Evolutionary conservation across 805 yeast species (phyloP), one percentile per base, ranked within the genome.

Genomic region (Lipomyces yamanashiensis): DNA sequence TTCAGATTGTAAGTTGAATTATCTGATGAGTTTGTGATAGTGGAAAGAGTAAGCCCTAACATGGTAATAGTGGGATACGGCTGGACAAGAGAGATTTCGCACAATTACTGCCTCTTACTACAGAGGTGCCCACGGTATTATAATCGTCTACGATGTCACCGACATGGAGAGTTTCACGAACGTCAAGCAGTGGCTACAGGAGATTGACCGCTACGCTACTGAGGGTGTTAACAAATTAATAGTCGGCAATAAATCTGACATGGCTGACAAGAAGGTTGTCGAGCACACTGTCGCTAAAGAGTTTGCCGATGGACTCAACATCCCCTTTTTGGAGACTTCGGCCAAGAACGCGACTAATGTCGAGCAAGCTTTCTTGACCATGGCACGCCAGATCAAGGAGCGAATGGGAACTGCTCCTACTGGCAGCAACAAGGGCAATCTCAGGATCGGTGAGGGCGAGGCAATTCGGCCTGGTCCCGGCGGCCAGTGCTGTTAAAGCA

Each of bases 101-200:
- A 95, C 99, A 57, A 93, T 93, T 79, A 95, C 98, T 12, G 90
- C 97, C 13, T 90, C 97, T 15, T 93, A 93, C 81, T 93, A 93
- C 82, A 88, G 99, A 77, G 99, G 99, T 62, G 97, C 98, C 12
- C 98, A 93, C 76, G 99, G 99, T 66, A 95, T 93, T 77, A 95
- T 93, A 73, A 93, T 93, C 72, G 99, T 93, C 58, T 93, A 95
- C 77, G 99, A 93, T 76, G 98, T 95, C 52, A 95, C 99, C 58
- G 98, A 95, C 78, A 97, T 91, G 79, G 80, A 80, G 69, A 74
- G 79, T 58, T 93, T 93, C 82, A 90, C 91, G 79, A 92, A 95
- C 76, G 98, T 93, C 72, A 92, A 92, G 80, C 97, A 92, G 80
- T 93, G 99, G 99, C 83, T 93, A 78, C 98, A 92, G 80, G 99